Conservation (phyloP, 1,139 yeast species). For the Nematodospora anomalae region DNA sequence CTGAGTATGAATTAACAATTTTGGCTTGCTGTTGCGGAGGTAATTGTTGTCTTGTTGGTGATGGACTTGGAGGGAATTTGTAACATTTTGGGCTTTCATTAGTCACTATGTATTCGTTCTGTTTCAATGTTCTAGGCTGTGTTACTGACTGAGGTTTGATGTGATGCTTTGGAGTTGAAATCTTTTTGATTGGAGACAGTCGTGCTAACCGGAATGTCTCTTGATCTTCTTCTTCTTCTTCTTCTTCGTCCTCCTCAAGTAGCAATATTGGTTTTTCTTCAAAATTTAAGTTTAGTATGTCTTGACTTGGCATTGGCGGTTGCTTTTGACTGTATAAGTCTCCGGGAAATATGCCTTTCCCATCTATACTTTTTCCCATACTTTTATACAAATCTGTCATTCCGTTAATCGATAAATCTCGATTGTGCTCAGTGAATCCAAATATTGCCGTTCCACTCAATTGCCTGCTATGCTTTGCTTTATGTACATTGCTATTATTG, state of each 20-base stretch:
- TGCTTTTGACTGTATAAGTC: conserved; percentile 27
- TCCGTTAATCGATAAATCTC: conserved; percentile 51
- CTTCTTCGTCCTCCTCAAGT: conserved; percentile 32
- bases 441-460: conserved; percentile 65
- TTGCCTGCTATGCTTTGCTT: conserved; percentile 35
- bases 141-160: conserved; percentile 7
- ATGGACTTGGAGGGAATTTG: conserved; percentile 50
- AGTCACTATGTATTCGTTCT: conserved; percentile 42
- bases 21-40: conserved; percentile 8
- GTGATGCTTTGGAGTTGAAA: conserved; percentile 12
- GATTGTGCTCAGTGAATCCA: conserved; percentile 57
- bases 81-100: conserved; percentile 42
- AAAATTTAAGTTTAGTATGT: conserved; percentile 16
- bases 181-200: conserved; percentile 14
- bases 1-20: conserved; percentile 37
- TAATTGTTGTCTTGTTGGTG: conserved; percentile 24
- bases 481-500: conserved; percentile 4
- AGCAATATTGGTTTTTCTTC: conserved; percentile 17
- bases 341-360: conserved; percentile 26
- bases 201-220: conserved; percentile 6
- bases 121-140: conserved; percentile 13
- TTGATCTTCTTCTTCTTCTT: conserved; percentile 15
- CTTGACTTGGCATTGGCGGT: conserved; percentile 13
- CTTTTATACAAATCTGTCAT: conserved; percentile 22
- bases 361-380: conserved; percentile 26